phyloP scores from a whole-genome alignment of 2,329 filamentous ascomycete genomes.

The Bisporella sp. region DNA sequence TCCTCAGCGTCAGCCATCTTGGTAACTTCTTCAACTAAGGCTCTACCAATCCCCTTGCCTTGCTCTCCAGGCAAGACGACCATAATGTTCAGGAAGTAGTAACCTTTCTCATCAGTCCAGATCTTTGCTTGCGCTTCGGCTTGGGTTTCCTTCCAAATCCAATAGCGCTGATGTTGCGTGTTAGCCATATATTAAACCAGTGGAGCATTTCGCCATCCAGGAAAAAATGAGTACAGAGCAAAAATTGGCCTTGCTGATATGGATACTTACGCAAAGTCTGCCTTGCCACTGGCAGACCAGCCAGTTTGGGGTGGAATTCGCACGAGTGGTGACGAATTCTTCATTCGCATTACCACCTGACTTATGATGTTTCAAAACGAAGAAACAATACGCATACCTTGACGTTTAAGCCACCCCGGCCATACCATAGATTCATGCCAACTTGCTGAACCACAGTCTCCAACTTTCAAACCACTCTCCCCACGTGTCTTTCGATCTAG shows the following conservation, averaged over 20 bases:
- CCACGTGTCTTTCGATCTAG: slow-evolving; percentile 47
- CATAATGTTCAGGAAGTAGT: slow-evolving; percentile 73
- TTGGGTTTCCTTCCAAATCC: slow-evolving; percentile 65
- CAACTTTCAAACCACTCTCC: slow-evolving; percentile 55
- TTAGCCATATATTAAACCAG: too few relatives aligned
- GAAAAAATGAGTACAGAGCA: too few relatives aligned
- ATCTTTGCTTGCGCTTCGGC: slow-evolving; percentile 51
- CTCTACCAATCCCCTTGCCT: slow-evolving; percentile 58
- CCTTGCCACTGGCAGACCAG: too few relatives aligned
- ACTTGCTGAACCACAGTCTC: slow-evolving; percentile 61
- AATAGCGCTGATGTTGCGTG: slow-evolving; percentile 45
- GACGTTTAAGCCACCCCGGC: slow-evolving; percentile 60
- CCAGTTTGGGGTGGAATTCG: too few relatives aligned
- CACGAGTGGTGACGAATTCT: too few relatives aligned
- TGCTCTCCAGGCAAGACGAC: slow-evolving; percentile 60
- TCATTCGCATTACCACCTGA: background rate
- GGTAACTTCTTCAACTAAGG: slow-evolving; percentile 57
- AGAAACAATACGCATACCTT: slow-evolving; percentile 32
- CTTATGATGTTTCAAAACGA: background rate
- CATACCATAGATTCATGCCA: slow-evolving; percentile 60
- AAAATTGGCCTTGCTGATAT: too few relatives aligned
- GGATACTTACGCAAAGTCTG: too few relatives aligned
- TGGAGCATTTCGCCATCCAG: too few relatives aligned
- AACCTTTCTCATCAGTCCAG: slow-evolving; percentile 60
- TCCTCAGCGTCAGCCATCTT: slow-evolving; percentile 55